phyloP scores from a whole-genome alignment of 2,329 filamentous ascomycete genomes.

The Plectosphaerella plurivora region DNA sequence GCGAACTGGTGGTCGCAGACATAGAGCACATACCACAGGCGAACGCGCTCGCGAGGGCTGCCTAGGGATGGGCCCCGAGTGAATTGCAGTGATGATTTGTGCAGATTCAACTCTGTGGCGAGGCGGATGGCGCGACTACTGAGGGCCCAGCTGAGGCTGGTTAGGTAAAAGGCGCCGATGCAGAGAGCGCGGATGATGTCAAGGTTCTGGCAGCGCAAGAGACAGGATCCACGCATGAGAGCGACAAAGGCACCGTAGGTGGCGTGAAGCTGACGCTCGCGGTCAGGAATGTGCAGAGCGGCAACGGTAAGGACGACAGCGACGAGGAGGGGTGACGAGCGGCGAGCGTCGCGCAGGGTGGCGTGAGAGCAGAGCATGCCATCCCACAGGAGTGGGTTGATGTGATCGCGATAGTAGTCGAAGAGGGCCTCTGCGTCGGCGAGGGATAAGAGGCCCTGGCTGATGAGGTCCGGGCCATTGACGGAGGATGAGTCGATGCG shows the following conservation, averaged over 20 bases:
- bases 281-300: constrained; percentile 52
- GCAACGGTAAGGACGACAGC: constrained; percentile 55
- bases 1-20: constrained; percentile 26
- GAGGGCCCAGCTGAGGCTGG: constrained; percentile 57
- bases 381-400: constrained; percentile 42
- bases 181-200: constrained; percentile 57
- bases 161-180: constrained; percentile 60
- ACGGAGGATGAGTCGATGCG: constrained; percentile 13
- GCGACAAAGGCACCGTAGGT: constrained; percentile 55
- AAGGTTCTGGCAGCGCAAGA: constrained; percentile 52
- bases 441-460: constrained; percentile 36
- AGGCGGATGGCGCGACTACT: constrained; percentile 53
- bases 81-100: constrained; percentile 46
- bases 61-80: constrained; percentile 33
- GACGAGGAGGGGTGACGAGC: constrained; percentile 52
- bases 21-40: constrained; percentile 50
- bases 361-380: constrained; percentile 44
- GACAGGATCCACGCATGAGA: constrained; percentile 51
- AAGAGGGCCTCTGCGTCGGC: constrained; percentile 47
- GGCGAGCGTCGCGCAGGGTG: constrained; percentile 43
- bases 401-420: constrained; percentile 23
- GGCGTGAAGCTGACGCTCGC: constrained; percentile 31
- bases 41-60: constrained; percentile 45
- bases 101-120: constrained; percentile 50
- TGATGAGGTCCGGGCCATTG: constrained; percentile 38